Evolutionary conservation across 495 filamentous ascomycete species (phyloP).

Genomic region (Aspergillus avenaceus): DNA sequence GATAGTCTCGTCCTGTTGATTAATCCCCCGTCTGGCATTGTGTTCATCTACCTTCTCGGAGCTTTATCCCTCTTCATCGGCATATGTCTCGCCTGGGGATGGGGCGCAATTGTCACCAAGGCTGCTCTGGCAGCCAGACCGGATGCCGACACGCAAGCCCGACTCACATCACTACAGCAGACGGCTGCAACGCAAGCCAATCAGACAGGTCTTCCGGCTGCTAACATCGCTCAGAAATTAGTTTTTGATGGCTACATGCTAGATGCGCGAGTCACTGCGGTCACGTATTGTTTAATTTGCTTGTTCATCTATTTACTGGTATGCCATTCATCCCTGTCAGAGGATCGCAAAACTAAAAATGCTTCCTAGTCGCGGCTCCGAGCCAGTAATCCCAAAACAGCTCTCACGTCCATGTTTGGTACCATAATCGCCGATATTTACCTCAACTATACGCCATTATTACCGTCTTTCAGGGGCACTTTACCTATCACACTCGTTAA

Average conservation of each 20-base stretch:
- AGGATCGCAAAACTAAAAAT: not conserved
- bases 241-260: conserved; percentile 38
- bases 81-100: conserved; percentile 37
- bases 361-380: conserved; percentile 28
- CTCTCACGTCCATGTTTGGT: conserved; percentile 30
- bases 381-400: conserved; percentile 35
- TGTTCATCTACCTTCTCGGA: conserved; percentile 35
- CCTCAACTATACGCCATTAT: conserved; percentile 28
- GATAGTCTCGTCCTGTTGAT: conserved; percentile 32
- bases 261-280: conserved; percentile 34
- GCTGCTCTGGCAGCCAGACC: conserved; percentile 36
- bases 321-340: not conserved
- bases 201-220: conserved; percentile 23
- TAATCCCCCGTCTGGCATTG: conserved; percentile 34
- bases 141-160: conserved; percentile 30
- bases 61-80: conserved; percentile 31
- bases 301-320: conserved; percentile 37
- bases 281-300: conserved; percentile 33
- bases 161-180: conserved; percentile 28
- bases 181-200: conserved; percentile 27
- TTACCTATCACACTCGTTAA: conserved; percentile 32
- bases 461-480: conserved; percentile 36
- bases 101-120: conserved; percentile 41
- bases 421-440: conserved; percentile 37
- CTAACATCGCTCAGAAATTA: conserved; percentile 19